A percentile compares a stretch with the other conserved stretches of the same genome.
These are phyloP conservation scores for Cladophialophora psammophila DNA, from an alignment of 2,329 filamentous ascomycete genomes.

Conservation along the genomic window DNA sequence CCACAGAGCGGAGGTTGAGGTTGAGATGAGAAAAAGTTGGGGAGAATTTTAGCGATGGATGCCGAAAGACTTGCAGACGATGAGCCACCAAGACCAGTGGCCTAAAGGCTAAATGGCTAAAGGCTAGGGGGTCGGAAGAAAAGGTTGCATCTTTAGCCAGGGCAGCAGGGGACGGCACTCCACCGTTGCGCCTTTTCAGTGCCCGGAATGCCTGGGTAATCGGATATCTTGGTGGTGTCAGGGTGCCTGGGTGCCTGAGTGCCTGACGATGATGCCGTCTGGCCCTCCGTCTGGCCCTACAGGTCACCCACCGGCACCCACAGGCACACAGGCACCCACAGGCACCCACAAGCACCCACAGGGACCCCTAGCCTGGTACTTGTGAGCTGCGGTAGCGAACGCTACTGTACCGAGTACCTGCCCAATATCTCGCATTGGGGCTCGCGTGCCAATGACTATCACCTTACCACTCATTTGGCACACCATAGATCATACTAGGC, in stretches of 20 bases:
- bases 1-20: conserved; percentile 10
- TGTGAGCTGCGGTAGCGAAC: not conserved
- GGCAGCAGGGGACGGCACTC: not conserved
- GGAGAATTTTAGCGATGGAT: conserved; percentile 23
- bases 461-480: conserved; percentile 1
- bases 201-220: too few relatives aligned
- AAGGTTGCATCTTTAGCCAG: conserved; percentile 6
- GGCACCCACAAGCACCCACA: not conserved
- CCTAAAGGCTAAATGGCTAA: conserved; percentile 10
- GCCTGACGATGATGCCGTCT: not conserved
- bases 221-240: too few relatives aligned
- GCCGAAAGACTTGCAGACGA: too few relatives aligned
- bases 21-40: conserved; percentile 18
- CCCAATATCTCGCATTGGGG: conserved; percentile 2
- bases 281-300: not conserved
- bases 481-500: conserved; percentile 5
- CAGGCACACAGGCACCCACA: not conserved
- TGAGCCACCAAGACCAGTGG: not conserved
- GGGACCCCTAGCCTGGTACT: not conserved
- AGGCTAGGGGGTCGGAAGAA: not conserved
- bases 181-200: too few relatives aligned
- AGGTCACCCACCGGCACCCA: not conserved
- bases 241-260: not conserved
- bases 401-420: not conserved
- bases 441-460: conserved; percentile 20